phyloP scores from a whole-genome alignment of 345 rosid genomes.

The Syzygium jambos region DNA sequence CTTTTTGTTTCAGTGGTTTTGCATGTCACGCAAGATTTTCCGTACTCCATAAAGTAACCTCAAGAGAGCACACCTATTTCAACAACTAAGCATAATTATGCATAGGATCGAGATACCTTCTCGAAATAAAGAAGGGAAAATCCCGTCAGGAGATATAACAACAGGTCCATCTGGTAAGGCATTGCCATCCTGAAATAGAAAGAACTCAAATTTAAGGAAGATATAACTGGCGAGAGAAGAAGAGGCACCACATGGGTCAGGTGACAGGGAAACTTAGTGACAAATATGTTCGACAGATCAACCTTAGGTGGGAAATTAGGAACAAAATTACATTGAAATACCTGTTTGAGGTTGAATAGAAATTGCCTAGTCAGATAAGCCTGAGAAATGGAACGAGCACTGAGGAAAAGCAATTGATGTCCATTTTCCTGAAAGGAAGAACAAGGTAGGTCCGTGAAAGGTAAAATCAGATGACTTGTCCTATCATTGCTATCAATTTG shows the following conservation, averaged over 20 bases:
- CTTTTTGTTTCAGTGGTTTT: neutral
- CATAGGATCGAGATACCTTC: conserved; percentile 47
- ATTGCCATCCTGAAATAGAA: conserved; percentile 59
- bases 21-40: neutral
- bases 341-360: conserved; percentile 15
- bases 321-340: neutral
- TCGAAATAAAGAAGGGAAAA: conserved; percentile 81
- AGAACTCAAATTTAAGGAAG: neutral
- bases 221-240: neutral
- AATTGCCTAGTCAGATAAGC: conserved; percentile 12
- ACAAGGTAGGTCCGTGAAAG: neutral
- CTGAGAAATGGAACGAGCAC: conserved; percentile 12
- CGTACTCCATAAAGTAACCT: neutral
- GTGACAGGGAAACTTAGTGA: neutral
- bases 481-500: neutral
- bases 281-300: neutral
- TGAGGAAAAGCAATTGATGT: conserved; percentile 11
- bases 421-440: conserved; percentile 10
- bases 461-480: neutral
- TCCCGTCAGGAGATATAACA: conserved; percentile 94
- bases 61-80: neutral
- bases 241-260: neutral
- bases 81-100: neutral
- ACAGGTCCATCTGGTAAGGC: conserved; percentile 96
- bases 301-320: neutral